phyloP scores from a whole-genome alignment of 2,329 filamentous ascomycete genomes.

The Acrocalymma vagum region DNA sequence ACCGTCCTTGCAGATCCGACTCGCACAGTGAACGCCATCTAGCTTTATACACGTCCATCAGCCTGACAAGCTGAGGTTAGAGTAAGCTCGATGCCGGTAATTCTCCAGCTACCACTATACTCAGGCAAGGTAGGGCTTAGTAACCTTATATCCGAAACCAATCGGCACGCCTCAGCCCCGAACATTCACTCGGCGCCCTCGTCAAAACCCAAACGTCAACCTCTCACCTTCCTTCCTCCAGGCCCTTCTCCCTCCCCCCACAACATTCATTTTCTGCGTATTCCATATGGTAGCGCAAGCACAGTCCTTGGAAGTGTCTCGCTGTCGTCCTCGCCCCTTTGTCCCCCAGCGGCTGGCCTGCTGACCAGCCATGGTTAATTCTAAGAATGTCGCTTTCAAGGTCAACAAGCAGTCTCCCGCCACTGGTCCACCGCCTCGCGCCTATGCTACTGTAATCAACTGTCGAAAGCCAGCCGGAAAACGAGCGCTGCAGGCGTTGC shows the following conservation, averaged over 20 bases:
- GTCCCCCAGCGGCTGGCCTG: slow-evolving; percentile 40
- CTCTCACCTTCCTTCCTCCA: slow-evolving; percentile 25
- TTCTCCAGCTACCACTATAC: slow-evolving; percentile 17
- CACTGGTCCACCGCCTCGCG: slow-evolving; percentile 33
- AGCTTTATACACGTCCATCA: too few species aligned
- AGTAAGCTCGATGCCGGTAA: slow-evolving; percentile 12
- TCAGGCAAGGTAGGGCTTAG: slow-evolving; percentile 19
- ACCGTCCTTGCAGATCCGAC: too few species aligned
- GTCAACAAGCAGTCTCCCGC: slow-evolving; percentile 47
- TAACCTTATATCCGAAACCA: slow-evolving; percentile 24
- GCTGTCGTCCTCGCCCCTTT: slow-evolving; percentile 23
- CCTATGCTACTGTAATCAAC: slow-evolving; percentile 45
- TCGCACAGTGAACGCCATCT: too few species aligned
- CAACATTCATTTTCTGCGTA: neutral
- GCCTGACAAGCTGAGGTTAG: slow-evolving; percentile 19
- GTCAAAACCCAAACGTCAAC: slow-evolving; percentile 37
- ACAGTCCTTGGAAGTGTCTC: slow-evolving; percentile 17
- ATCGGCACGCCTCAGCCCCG: slow-evolving; percentile 35
- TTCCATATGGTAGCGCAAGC: slow-evolving; percentile 20
- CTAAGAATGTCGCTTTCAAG: slow-evolving; percentile 48
- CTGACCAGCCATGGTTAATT: slow-evolving; percentile 49
- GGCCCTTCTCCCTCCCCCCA: slow-evolving; percentile 25
- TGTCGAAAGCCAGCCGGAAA: slow-evolving; percentile 41
- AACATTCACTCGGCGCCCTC: slow-evolving; percentile 30
- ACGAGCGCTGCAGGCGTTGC: slow-evolving; percentile 26